Base-by-base conservation (phyloP, 768 basidiomycete genomes). In the Obba rivulosa region DNA sequence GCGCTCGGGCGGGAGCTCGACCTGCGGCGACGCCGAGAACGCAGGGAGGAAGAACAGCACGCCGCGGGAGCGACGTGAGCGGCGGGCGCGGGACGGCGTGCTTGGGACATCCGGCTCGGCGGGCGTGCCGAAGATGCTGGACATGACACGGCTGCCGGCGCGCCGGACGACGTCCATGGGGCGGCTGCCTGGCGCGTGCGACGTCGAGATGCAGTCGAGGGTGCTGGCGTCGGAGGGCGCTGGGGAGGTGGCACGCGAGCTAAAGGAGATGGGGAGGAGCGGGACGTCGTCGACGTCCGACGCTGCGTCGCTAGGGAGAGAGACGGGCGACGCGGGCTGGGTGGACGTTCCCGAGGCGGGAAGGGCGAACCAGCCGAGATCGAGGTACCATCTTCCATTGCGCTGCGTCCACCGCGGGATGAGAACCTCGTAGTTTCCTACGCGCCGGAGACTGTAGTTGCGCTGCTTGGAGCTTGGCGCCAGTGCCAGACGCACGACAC, bases 1-100 rank as follows among this genome's bases (percentile, higher is more conserved):
- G 17, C 58, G 50, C 20, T 51, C 56, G 46, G 48, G 57, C 17
- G 58, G 41, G 18, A 64, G 46, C 48, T 70, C 67, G 23, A 62
- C 48, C 38, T 63, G 65, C 13, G 67, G 62, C 9, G 79, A 71
- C 3, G 85, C 74, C 62, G 90, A 85, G 57, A 88, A 82, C 28
- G 87, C 85, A 18, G 89, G 89, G 43, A 92, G 74, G 73, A 90
- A 89, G 68, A 87, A 90, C 42, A 90, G 66, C 35, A 87, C 78
- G 28, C 85, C 81, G 35, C 81, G 76, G 41, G 76, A 75, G 63
- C 48, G 71, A 69, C 48, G 49, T 10, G 77, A 70, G 20, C 65
- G 66, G 48, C 78, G 66, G 40, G 70, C 64, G 41, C 77, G 75
- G 39, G 75, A 59, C 36, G 79, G 74, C 1, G 77, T 74, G 23